Conservation (phyloP, 2,329 filamentous ascomycete genomes). For the Pseudonectria buxi region DNA sequence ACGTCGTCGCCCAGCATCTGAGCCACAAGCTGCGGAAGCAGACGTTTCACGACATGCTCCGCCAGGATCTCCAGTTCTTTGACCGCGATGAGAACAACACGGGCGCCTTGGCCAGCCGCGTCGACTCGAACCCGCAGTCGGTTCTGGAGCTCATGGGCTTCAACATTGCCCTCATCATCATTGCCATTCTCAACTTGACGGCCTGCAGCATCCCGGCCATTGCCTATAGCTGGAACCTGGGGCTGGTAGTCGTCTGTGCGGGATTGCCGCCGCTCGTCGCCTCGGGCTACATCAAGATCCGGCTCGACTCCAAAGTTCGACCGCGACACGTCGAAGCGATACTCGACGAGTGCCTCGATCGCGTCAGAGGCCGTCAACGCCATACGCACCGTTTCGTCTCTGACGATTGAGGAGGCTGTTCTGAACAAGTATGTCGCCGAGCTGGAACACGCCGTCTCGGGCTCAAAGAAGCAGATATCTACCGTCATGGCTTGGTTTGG, state of each 20-base stretch:
- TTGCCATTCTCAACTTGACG: slow-evolving; percentile 30
- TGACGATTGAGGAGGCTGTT: slow-evolving; percentile 29
- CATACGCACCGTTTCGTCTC: slow-evolving; percentile 29
- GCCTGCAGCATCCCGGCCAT: slow-evolving; percentile 37
- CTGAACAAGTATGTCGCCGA: slow-evolving; percentile 21
- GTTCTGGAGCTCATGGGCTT: slow-evolving; percentile 38
- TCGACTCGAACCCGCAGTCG: slow-evolving; percentile 32
- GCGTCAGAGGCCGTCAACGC: slow-evolving; percentile 32
- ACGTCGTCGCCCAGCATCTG: slow-evolving; percentile 14
- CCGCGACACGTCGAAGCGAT: slow-evolving; percentile 26
- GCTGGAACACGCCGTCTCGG: slow-evolving; percentile 22
- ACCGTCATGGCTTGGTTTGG: slow-evolving; percentile 31
- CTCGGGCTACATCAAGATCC: slow-evolving; percentile 33
- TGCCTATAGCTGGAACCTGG: slow-evolving; percentile 40
- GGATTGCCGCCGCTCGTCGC: slow-evolving; percentile 31
- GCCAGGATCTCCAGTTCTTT: slow-evolving; percentile 37
- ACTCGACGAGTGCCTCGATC: slow-evolving; percentile 27
- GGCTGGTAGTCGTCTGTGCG: slow-evolving; percentile 40
- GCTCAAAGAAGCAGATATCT: slow-evolving; percentile 25
- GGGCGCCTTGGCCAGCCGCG: slow-evolving; percentile 28
- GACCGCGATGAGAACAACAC: slow-evolving; percentile 34
- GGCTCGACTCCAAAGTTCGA: slow-evolving; percentile 35
- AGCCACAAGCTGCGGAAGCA: slow-evolving; percentile 25
- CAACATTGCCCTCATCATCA: slow-evolving; percentile 34
- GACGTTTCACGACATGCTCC: slow-evolving; percentile 26